Conservation (phyloP, 352 stramenopile species). For the Phytophthora litchii region DNA sequence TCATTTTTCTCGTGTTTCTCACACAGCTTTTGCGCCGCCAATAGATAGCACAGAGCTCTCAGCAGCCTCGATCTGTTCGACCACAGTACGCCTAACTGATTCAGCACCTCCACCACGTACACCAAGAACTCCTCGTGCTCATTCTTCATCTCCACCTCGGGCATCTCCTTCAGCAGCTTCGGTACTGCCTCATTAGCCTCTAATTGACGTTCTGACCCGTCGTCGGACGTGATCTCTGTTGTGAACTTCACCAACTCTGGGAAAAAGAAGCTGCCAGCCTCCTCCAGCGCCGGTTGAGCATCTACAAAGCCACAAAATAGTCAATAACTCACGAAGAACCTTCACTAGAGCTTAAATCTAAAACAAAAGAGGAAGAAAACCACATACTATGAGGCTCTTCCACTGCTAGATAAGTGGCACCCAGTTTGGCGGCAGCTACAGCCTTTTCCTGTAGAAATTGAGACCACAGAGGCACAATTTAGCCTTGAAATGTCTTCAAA, state of each 20-base stretch:
- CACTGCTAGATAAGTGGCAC: conserved; percentile 54
- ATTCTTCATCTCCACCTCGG: conserved; percentile 16
- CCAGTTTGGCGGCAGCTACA: conserved; percentile 40
- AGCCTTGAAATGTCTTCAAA: neutral
- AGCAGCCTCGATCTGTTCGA: conserved; percentile 53
- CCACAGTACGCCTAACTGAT: conserved; percentile 73
- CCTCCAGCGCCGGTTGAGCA: conserved; percentile 59
- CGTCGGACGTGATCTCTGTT: conserved; percentile 14
- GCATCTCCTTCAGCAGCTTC: conserved; percentile 24
- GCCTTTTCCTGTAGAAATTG: conserved; percentile 40
- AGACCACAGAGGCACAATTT: neutral
- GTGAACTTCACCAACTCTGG: conserved; percentile 46
- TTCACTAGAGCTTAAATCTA: neutral
- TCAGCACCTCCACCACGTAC: conserved; percentile 51
- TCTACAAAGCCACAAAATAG: conserved; percentile 35
- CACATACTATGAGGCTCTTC: conserved; percentile 68
- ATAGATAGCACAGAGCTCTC: conserved; percentile 66
- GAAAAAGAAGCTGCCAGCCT: conserved; percentile 44
- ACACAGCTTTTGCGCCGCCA: conserved; percentile 39
- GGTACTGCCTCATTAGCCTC: conserved; percentile 1
- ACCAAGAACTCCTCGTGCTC: conserved; percentile 24
- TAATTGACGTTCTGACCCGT: conserved; percentile 14
- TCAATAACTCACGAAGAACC: neutral
- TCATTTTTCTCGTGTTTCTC: conserved; percentile 13
- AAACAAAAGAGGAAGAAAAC: neutral